phyloP scores from a whole-genome alignment of 1,139 yeast genomes.

The Lodderomyces margitis region DNA sequence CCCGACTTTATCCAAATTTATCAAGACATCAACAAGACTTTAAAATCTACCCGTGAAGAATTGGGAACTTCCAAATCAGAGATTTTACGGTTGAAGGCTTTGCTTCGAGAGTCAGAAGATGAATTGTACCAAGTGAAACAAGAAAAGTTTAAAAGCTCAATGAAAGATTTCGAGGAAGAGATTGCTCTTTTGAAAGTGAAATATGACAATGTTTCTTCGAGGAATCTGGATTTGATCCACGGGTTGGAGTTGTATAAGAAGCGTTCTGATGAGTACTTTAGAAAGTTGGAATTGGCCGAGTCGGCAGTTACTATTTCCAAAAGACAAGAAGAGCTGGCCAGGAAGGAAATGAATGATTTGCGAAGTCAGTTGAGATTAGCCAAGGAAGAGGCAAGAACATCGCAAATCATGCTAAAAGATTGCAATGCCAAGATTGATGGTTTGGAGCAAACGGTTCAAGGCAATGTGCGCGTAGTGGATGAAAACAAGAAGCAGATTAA shows the following conservation, averaged over 20 bases:
- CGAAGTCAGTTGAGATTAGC: slow-evolving; percentile 52
- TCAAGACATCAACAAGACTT: slow-evolving; percentile 54
- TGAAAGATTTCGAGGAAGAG: slow-evolving; percentile 41
- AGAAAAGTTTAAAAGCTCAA: slow-evolving; percentile 32
- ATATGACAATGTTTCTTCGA: slow-evolving; percentile 51
- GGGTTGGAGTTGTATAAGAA: slow-evolving; percentile 62
- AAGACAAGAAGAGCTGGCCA: slow-evolving; percentile 59
- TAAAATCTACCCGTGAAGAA: slow-evolving; percentile 50
- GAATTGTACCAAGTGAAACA: slow-evolving; percentile 43
- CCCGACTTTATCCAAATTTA: slow-evolving; percentile 52
- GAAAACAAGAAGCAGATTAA: slow-evolving; percentile 46
- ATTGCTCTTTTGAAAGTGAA: slow-evolving; percentile 46
- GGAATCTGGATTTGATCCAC: slow-evolving; percentile 51
- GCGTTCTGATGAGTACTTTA: slow-evolving; percentile 74
- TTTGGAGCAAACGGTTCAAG: slow-evolving; percentile 60
- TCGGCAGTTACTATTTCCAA: slow-evolving; percentile 62
- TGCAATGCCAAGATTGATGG: slow-evolving; percentile 53
- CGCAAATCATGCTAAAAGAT: slow-evolving; percentile 57
- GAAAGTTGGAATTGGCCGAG: slow-evolving; percentile 78
- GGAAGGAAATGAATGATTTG: slow-evolving; percentile 55
- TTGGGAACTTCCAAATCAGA: slow-evolving; percentile 50
- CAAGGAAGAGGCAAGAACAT: slow-evolving; percentile 57
- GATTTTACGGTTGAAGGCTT: slow-evolving; percentile 50
- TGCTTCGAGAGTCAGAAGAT: slow-evolving; percentile 47
- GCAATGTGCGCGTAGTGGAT: slow-evolving; percentile 54